Evolutionary conservation across 2,329 filamentous ascomycete species (phyloP).

Genomic region (Orbilia oligospora): DNA sequence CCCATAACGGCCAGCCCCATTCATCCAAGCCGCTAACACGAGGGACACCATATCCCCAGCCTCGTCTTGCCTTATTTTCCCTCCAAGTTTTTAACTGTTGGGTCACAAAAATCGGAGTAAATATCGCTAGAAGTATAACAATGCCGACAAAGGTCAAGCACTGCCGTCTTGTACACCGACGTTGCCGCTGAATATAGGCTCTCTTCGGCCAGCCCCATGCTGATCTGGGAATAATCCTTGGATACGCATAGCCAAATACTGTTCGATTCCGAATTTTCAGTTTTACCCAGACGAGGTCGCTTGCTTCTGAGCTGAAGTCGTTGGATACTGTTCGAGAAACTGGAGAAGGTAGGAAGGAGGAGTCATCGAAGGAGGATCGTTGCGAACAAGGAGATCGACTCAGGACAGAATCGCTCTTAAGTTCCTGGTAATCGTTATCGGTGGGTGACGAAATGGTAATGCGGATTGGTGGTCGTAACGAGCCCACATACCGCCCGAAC

Average conservation of each 20-base stretch:
- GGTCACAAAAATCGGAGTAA: slow-evolving; percentile 31
- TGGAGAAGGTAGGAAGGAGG: slow-evolving; percentile 41
- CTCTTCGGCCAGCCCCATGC: slow-evolving; percentile 38
- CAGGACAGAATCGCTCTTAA: slow-evolving; percentile 42
- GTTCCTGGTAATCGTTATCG: slow-evolving; percentile 58
- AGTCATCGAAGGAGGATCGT: slow-evolving; percentile 51
- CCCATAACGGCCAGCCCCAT: slow-evolving; percentile 47
- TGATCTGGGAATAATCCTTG: slow-evolving; percentile 36
- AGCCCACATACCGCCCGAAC: slow-evolving; percentile 46
- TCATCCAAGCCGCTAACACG: slow-evolving; percentile 28
- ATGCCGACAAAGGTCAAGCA: slow-evolving; percentile 27
- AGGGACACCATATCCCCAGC: slow-evolving; percentile 40
- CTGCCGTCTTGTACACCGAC: slow-evolving; percentile 54
- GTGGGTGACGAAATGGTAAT: slow-evolving; percentile 44
- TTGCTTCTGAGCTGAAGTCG: slow-evolving; percentile 40
- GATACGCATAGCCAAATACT: slow-evolving; percentile 41
- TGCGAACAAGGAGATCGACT: slow-evolving; percentile 52
- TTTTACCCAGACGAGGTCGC: slow-evolving; percentile 48
- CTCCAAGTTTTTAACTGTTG: slow-evolving; percentile 1
- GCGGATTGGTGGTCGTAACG: slow-evolving; percentile 50
- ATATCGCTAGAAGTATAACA: slow-evolving; percentile 37
- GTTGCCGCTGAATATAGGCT: slow-evolving; percentile 42
- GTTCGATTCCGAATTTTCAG: slow-evolving; percentile 52
- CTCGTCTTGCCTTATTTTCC: slow-evolving; percentile 3
- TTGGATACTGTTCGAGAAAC: slow-evolving; percentile 47